These are phyloP conservation scores for Cyanidium caldarium DNA, from an alignment of 23 red algal genomes.

Conservation along the genomic window DNA sequence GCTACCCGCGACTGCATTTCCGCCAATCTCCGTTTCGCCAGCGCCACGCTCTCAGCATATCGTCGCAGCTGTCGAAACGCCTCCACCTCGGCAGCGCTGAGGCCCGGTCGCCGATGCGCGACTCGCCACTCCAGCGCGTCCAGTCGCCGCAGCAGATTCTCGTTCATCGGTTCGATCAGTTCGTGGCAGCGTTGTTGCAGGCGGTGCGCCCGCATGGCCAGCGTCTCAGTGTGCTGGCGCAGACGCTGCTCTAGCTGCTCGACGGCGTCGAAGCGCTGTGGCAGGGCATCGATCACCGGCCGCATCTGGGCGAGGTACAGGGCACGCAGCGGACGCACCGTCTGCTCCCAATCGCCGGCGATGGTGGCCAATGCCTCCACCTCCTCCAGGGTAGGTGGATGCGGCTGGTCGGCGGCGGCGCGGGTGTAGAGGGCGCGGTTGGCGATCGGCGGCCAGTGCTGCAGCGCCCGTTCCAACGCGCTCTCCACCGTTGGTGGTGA, in stretches of 20 bases:
- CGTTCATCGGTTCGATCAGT: background rate
- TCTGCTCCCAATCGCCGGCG: too few species aligned
- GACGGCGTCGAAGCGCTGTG: background rate
- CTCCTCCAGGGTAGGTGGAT: too few species aligned
- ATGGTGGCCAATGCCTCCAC: too few species aligned
- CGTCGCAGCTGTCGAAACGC: background rate
- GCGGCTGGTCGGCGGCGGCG: too few species aligned
- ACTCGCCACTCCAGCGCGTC: background rate
- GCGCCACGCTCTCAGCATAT: background rate
- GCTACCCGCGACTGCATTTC: background rate
- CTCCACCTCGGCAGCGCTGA: background rate
- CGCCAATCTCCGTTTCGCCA: background rate
- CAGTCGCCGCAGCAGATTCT: background rate
- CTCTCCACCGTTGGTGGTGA: too few species aligned
- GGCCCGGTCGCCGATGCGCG: background rate
- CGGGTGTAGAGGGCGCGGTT: too few species aligned
- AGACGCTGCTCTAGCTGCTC: background rate
- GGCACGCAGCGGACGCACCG: background rate
- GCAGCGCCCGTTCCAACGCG: too few species aligned
- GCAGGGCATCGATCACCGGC: background rate
- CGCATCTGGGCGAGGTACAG: background rate
- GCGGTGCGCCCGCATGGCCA: background rate
- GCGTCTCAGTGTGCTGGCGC: background rate
- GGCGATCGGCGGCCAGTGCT: too few species aligned
- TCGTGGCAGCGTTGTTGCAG: background rate